Conservation (phyloP, 805 yeast genomes). For the Kuraishia cidri region DNA sequence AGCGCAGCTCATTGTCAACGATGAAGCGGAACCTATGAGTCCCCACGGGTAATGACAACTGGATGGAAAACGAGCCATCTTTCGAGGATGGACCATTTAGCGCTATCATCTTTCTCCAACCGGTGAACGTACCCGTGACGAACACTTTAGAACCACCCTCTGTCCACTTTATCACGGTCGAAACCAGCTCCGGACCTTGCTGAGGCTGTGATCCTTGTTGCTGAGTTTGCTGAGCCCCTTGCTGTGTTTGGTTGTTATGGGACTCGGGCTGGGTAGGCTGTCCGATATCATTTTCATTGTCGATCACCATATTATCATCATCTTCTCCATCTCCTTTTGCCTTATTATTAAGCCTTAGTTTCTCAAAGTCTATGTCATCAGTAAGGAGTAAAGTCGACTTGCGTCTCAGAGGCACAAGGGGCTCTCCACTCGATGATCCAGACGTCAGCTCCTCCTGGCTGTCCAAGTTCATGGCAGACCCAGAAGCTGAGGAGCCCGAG, state of each 20-base stretch:
- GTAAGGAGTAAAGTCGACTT: slow-evolving; percentile 67
- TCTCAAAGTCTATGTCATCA: slow-evolving; percentile 55
- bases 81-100: slow-evolving; percentile 41
- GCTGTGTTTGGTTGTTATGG: too few relatives aligned
- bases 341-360: slow-evolving; percentile 28
- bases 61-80: slow-evolving; percentile 52
- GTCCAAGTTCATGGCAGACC: slow-evolving; percentile 8
- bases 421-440: slow-evolving; percentile 4
- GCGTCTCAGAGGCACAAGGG: slow-evolving; percentile 31
- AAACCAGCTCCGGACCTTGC: slow-evolving; percentile 20
- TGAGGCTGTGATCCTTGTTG: slow-evolving; percentile 5
- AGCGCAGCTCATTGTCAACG: slow-evolving; percentile 86
- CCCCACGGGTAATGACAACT: slow-evolving; percentile 77
- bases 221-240: slow-evolving; percentile 6
- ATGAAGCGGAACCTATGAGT: slow-evolving; percentile 92
- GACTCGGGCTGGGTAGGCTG: too few relatives aligned
- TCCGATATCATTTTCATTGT: slow-evolving; percentile 15
- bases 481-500: neutral
- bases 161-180: slow-evolving; percentile 78
- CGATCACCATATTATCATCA: slow-evolving; percentile 16
- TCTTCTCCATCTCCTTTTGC: slow-evolving; percentile 19
- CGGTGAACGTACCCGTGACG: slow-evolving; percentile 96
- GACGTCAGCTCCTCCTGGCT: slow-evolving; percentile 2
- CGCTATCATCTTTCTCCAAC: slow-evolving; percentile 98
- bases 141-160: slow-evolving; percentile 96